Evolutionary conservation across 495 filamentous ascomycete species (phyloP), one percentile per base, ranked within the genome.

Genomic region (Aspergillus cristatus): DNA sequence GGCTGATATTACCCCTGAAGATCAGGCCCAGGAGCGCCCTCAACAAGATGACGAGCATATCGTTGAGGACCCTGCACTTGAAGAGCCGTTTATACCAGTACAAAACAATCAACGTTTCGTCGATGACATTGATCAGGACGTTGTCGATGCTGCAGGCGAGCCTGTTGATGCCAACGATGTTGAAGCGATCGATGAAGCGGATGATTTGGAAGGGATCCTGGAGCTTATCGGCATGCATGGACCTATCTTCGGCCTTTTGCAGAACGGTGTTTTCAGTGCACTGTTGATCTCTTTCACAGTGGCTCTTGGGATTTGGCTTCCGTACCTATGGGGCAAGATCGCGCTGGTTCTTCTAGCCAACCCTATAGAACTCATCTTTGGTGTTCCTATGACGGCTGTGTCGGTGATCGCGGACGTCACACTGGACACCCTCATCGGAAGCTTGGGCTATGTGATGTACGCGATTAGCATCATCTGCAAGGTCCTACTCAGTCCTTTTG

Each of bases 191-290:
- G 91, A 97, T 37, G 88, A 94, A 46, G 86, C 81, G 7, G 91
- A 99, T 59, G 91, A 99, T 48, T 76, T 99, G n/a, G 91, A 99
- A 55, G 91, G 91, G 5, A 85, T 99, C 34, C 74, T 97, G 68
- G 91, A 99, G 53, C 73, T 99, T 8, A 80, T 99, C 24, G 91
- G 91, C 34, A 91, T 99, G 83, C 84, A 94, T 48, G 91, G 91
- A 0, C 93, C 93, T 1, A 65, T 97, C 3, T 79, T 82, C 25
- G 86, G 86, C 14, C 70, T 99, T 6, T 74, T 96, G 45, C 91
- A 97, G 53, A 97, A 97, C 45, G 88, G 80, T 25, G 81, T 94
- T 28, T 97, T 99, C 57, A 89, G 88, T 49, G 83, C 84, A 18
- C 78, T 95, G 39, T 71, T 99, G 14, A 83, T 99, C 11, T 84